These are phyloP conservation scores for Eimeria zaria DNA, from an alignment of 169 alveolate genomes.

Conservation along the genomic window DNA sequence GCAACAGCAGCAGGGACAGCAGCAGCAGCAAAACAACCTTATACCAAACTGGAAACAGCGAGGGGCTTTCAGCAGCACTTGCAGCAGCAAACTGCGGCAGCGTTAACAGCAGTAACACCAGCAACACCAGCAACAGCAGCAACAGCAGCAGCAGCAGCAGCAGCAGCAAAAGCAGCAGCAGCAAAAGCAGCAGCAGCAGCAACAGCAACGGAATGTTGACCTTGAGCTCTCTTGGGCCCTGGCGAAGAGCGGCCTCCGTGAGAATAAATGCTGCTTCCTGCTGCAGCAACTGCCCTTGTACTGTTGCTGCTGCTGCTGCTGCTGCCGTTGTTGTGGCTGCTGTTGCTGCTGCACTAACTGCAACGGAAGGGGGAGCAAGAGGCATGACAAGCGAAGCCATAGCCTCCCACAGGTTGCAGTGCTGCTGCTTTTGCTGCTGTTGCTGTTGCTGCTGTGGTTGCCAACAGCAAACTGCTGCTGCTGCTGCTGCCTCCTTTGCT, in stretches of 20 bases:
- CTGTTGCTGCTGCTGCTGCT: background rate
- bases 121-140: too few species aligned
- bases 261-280: constrained; percentile 15
- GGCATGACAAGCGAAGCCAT: background rate
- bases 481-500: constrained; percentile 12
- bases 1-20: background rate
- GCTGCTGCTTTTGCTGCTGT: background rate
- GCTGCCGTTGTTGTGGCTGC: background rate
- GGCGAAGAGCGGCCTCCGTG: background rate
- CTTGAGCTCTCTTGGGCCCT: background rate
- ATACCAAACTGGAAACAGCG: too few species aligned
- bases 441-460: background rate
- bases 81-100: background rate
- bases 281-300: background rate
- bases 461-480: too few species aligned
- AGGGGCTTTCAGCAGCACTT: background rate
- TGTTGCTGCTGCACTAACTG: background rate
- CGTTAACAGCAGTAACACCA: too few species aligned
- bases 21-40: background rate
- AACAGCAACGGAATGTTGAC: background rate
- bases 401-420: background rate
- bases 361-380: background rate
- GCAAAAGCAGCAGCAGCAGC: background rate
- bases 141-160: too few species aligned
- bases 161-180: background rate